Conservation (phyloP, 2,329 filamentous ascomycete species). For the Fusarium papillatum region DNA sequence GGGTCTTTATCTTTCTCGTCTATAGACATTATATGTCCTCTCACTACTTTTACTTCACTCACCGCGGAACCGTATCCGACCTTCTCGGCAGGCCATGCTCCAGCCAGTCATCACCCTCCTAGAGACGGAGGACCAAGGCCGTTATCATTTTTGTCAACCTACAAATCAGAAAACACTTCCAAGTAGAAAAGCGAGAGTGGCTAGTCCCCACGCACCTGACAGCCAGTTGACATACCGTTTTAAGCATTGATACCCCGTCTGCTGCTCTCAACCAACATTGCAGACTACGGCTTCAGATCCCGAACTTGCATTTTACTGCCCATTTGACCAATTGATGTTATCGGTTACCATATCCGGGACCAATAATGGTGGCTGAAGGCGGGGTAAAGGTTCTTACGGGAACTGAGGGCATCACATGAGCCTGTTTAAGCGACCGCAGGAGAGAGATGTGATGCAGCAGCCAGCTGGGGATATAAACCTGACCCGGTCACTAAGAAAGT, state of each 20-base stretch:
- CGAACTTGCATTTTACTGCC: background rate
- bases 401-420: background rate
- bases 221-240: background rate
- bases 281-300: background rate
- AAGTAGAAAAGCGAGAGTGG: background rate
- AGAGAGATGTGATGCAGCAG: background rate
- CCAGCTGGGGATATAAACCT: background rate
- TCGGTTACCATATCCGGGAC: background rate
- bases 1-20: no score
- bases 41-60: background rate
- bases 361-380: background rate
- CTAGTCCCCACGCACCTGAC: background rate
- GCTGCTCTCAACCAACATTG: background rate
- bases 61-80: background rate
- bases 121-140: background rate
- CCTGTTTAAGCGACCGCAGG: background rate
- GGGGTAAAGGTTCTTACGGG: background rate
- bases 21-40: background rate
- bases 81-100: background rate
- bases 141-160: background rate
- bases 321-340: background rate
- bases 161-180: background rate
- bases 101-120: background rate
- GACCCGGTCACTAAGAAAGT: background rate
- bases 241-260: background rate